These are phyloP conservation scores for Amanita brunnescens DNA, from an alignment of 768 basidiomycete genomes.

Conservation along the genomic window DNA sequence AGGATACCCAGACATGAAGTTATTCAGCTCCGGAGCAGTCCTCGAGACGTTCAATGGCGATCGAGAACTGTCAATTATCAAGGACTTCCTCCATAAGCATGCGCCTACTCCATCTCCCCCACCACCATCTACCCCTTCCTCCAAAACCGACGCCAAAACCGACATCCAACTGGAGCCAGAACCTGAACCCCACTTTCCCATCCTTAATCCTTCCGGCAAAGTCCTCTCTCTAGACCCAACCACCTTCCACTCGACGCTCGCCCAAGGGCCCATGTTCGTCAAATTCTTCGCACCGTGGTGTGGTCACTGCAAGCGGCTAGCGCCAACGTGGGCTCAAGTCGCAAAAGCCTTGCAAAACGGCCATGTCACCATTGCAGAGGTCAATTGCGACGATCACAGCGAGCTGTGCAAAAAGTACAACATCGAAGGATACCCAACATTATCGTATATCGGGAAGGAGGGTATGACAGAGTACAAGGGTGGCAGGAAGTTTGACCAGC, in stretches of 20 bases:
- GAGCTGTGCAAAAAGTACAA: conserved; percentile 56
- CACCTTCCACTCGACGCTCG: conserved; percentile 30
- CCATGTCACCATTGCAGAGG: conserved; percentile 71
- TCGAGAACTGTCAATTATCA: conserved; percentile 46
- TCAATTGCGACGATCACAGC: conserved; percentile 79
- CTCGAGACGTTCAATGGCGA: conserved; percentile 46
- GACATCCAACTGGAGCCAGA: conserved; percentile 10
- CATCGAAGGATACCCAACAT: conserved; percentile 77
- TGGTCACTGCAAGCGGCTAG: conserved; percentile 93
- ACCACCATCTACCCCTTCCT: conserved; percentile 4
- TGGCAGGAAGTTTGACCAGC: conserved; percentile 57
- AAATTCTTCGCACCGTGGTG: conserved; percentile 95
- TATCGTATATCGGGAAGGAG: conserved; percentile 56
- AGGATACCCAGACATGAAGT: conserved; percentile 69
- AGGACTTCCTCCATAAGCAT: conserved; percentile 38
- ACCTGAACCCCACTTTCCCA: conserved; percentile 12
- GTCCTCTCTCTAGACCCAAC: conserved; percentile 27
- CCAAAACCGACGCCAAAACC: conserved; percentile 15
- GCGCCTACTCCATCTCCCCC: conserved; percentile 20
- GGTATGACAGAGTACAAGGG: conserved; percentile 68
- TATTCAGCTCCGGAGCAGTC: conserved; percentile 61
- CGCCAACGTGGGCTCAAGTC: conserved; percentile 72
- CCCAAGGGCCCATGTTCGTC: conserved; percentile 39
- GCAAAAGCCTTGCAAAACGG: conserved; percentile 54
- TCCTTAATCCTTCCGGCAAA: conserved; percentile 27